A percentile compares a stretch with the other conserved stretches of the same genome.
phyloP scores from a whole-genome alignment of 176 grass and related monocot genomes.

The Dendrocalamus sinicus region DNA sequence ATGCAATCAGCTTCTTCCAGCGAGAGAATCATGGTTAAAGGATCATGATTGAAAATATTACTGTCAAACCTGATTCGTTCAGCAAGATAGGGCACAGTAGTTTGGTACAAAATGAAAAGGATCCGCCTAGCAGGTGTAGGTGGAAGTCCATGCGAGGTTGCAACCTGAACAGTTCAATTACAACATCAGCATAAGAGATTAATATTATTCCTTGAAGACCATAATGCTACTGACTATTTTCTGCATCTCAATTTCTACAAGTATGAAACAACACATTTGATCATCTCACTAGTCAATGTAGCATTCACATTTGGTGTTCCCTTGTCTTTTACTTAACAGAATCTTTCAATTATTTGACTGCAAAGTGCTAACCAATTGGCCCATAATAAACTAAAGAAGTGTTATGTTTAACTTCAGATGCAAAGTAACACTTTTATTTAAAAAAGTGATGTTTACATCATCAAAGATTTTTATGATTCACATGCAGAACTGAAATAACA shows the following conservation, averaged over 20 bases:
- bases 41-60: neutral
- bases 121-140: conserved; percentile 83
- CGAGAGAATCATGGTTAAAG: conserved; percentile 20
- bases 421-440: neutral
- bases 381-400: neutral
- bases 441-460: neutral
- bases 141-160: conserved; percentile 75
- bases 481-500: conserved; percentile 12
- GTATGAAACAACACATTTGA: conserved; percentile 4
- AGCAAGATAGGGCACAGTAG: conserved; percentile 81
- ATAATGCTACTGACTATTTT: conserved; percentile 18
- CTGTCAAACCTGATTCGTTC: conserved; percentile 83
- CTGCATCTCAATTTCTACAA: neutral
- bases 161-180: conserved; percentile 61
- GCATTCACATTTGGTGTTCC: neutral
- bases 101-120: conserved; percentile 95
- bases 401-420: conserved; percentile 11
- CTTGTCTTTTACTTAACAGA: neutral
- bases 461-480: neutral
- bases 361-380: neutral
- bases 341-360: neutral
- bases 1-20: conserved; percentile 17
- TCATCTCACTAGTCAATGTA: neutral
- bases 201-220: neutral
- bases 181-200: conserved; percentile 37